Percentiles rank a stretch among this genome's conserved stretches.
Conservation (phyloP, 1,284 basidiomycete species). For the Anthracocystis walkeri region DNA sequence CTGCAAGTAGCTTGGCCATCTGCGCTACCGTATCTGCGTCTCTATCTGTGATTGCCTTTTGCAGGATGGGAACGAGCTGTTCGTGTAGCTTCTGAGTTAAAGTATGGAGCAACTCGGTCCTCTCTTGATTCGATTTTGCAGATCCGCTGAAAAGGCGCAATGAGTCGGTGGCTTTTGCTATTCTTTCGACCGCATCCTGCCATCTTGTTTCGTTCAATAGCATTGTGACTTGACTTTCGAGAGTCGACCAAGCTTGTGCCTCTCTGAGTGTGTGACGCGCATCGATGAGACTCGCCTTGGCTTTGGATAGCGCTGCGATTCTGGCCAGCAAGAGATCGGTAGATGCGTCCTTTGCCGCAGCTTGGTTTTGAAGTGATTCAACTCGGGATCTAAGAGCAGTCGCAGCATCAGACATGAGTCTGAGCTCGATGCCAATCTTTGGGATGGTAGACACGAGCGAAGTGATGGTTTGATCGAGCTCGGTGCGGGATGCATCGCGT, state of each 20-base stretch:
- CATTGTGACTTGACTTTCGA: slow-evolving; percentile 42
- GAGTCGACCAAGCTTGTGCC: slow-evolving; percentile 56
- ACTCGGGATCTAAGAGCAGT: slow-evolving; percentile 27
- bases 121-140: slow-evolving; percentile 34
- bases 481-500: slow-evolving; percentile 29
- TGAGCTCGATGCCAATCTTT: slow-evolving; percentile 37
- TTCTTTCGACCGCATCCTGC: slow-evolving; percentile 38
- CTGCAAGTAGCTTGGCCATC: slow-evolving; percentile 29
- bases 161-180: slow-evolving; percentile 43
- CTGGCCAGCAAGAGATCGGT: slow-evolving; percentile 29
- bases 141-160: slow-evolving; percentile 42
- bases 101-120: slow-evolving; percentile 28
- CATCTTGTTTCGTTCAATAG: slow-evolving; percentile 32
- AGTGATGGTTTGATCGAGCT: slow-evolving; percentile 37
- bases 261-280: slow-evolving; percentile 52
- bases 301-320: slow-evolving; percentile 33
- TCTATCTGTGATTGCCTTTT: slow-evolving; percentile 21
- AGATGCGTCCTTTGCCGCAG: slow-evolving; percentile 15
- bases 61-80: slow-evolving; percentile 29
- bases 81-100: slow-evolving; percentile 32
- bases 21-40: slow-evolving; percentile 15
- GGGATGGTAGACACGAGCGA: slow-evolving; percentile 41
- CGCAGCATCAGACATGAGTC: slow-evolving; percentile 42
- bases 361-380: slow-evolving; percentile 12
- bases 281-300: slow-evolving; percentile 34